These are phyloP conservation scores for Diaporthe nobilis DNA, from an alignment of 2,329 filamentous ascomycete genomes.

Conservation along the genomic window DNA sequence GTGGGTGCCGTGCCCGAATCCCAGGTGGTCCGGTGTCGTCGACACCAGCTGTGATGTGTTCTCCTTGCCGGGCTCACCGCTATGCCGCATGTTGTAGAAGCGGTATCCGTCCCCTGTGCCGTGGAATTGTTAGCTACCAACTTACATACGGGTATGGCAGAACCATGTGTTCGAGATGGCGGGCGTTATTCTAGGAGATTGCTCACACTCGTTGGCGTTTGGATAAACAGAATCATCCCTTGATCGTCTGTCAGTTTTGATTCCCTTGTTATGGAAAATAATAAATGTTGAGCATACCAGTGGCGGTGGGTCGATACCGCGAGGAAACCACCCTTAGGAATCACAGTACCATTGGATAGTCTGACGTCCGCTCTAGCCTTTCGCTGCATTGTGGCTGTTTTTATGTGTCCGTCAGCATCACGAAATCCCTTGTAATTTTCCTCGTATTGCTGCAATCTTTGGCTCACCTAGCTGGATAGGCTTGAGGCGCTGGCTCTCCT, in stretches of 20 bases:
- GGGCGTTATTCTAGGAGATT: not conserved
- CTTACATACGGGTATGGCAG: not conserved
- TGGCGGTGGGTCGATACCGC: slow-evolving; percentile 5
- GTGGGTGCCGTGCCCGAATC: slow-evolving; percentile 50
- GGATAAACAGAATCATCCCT: not conserved
- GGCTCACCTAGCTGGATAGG: slow-evolving; percentile 3
- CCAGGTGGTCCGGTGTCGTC: slow-evolving; percentile 25
- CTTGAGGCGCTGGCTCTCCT: slow-evolving; percentile 53
- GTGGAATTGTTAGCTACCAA: not conserved
- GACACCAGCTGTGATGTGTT: slow-evolving; percentile 10
- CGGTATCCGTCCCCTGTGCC: slow-evolving; percentile 11
- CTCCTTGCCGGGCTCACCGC: slow-evolving; percentile 44
- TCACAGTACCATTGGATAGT: slow-evolving; percentile 45
- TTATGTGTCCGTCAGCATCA: too few relatives aligned
- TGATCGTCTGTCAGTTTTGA: not conserved
- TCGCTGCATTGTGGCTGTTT: slow-evolving; percentile 42
- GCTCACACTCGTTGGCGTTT: slow-evolving; percentile 11
- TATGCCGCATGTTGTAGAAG: not conserved
- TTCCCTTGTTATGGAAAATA: not conserved
- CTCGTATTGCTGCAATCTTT: not conserved
- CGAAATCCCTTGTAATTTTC: too few relatives aligned
- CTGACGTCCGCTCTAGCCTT: slow-evolving; percentile 39
- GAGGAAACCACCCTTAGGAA: slow-evolving; percentile 43
- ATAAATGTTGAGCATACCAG: not conserved
- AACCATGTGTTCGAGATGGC: not conserved